Conservation (phyloP, 192 early-diverging fungal genomes). For the Piromyces finnis region DNA sequence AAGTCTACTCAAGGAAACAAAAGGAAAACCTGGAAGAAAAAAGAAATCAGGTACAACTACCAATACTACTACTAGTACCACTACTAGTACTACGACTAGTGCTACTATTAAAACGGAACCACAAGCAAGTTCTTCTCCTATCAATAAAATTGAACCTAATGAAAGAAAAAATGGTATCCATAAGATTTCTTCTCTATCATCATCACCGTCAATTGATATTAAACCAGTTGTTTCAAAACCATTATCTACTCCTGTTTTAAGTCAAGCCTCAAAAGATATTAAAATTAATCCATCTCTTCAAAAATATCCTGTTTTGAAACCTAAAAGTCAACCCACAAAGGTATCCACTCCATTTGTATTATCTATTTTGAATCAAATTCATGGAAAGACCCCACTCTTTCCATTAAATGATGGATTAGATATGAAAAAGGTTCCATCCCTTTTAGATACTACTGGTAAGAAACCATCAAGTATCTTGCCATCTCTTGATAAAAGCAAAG, state of each 20-base stretch:
- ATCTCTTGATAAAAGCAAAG: neutral
- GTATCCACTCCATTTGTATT: neutral
- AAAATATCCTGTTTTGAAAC: neutral
- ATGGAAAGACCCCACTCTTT: neutral
- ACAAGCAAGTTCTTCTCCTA: too few relatives aligned
- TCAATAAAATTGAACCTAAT: too few relatives aligned
- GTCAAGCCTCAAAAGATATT: neutral
- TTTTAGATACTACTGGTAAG: neutral
- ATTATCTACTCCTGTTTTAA: neutral
- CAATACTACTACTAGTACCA: too few relatives aligned
- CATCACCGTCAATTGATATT: neutral
- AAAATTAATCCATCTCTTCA: neutral
- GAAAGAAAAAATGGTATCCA: too few relatives aligned
- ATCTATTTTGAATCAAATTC: neutral
- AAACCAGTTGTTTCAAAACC: neutral
- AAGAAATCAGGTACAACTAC: neutral
- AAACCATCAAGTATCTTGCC: neutral
- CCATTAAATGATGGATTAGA: neutral
- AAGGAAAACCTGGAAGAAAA: neutral
- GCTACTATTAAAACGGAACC: too few relatives aligned
- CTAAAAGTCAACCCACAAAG: neutral
- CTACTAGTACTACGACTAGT: too few relatives aligned
- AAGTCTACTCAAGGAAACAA: neutral
- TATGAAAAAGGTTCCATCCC: neutral
- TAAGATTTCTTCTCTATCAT: too few relatives aligned